Evolutionary conservation across 441 rosid genomes (phyloP).

Genomic region (Metrosideros polymorpha): DNA sequence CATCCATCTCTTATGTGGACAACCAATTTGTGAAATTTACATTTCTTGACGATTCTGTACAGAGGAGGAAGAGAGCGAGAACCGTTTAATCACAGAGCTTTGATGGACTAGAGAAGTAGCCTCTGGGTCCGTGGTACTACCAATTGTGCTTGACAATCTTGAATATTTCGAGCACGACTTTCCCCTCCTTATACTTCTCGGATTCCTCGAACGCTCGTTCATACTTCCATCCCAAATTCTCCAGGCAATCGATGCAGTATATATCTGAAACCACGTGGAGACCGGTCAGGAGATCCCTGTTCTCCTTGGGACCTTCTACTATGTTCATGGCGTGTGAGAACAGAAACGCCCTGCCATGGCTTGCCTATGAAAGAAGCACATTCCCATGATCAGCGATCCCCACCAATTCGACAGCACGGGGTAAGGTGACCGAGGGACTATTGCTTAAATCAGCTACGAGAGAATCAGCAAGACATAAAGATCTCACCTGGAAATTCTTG

Average conservation of each 20-base stretch:
- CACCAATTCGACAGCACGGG: not conserved
- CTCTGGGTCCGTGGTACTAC: not conserved
- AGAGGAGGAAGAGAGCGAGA: not conserved
- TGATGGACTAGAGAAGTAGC: not conserved
- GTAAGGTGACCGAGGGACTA: not conserved
- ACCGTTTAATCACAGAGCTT: not conserved
- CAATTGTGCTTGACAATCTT: slow-evolving; percentile 9
- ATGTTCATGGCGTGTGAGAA: slow-evolving; percentile 8
- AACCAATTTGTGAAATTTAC: not conserved
- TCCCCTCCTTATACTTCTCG: slow-evolving; percentile 8
- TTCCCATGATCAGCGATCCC: not conserved
- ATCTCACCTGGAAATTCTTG: slow-evolving; percentile 80
- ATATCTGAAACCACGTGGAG: slow-evolving; percentile 5
- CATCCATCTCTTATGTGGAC: not conserved
- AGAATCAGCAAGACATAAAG: not conserved
- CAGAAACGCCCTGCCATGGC: slow-evolving; percentile 21
- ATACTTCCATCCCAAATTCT: slow-evolving; percentile 9
- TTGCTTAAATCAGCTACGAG: not conserved
- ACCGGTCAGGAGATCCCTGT: slow-evolving; percentile 3
- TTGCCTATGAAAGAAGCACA: slow-evolving; percentile 41
- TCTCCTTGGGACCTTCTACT: slow-evolving; percentile 5
- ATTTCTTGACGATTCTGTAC: not conserved
- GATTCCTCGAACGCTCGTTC: slow-evolving; percentile 1
- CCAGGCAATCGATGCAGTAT: slow-evolving; percentile 1
- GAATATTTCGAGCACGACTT: not conserved